Evolutionary conservation across 1,284 basidiomycete genomes (phyloP).

Genomic region (Ceraceosorus guamensis): DNA sequence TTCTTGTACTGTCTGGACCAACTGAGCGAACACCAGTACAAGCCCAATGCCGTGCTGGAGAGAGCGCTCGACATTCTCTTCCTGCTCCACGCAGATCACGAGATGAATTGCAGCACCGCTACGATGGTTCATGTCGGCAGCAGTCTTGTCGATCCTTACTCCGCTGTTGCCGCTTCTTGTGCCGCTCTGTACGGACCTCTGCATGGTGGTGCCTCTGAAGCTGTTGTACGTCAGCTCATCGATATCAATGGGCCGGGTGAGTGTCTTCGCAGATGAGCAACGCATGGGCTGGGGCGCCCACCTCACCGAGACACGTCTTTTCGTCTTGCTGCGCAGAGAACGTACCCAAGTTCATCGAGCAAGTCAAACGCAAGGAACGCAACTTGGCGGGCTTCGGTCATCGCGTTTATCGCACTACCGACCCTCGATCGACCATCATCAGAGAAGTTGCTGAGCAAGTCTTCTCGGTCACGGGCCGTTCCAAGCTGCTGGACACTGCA

Average conservation of each 20-base stretch:
- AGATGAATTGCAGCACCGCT: constrained; percentile 73
- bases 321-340: constrained; percentile 3
- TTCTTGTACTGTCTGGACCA: constrained; percentile 84
- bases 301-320: no score
- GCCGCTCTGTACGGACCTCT: constrained; percentile 58
- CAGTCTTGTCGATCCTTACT: constrained; percentile 77
- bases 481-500: constrained; percentile 73
- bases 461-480: constrained; percentile 59
- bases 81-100: constrained; percentile 72
- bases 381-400: constrained; percentile 80
- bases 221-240: constrained; percentile 6
- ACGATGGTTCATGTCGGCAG: constrained; percentile 71
- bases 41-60: constrained; percentile 70
- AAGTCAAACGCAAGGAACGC: constrained; percentile 74
- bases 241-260: no score
- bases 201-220: constrained; percentile 54
- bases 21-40: constrained; percentile 59
- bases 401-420: constrained; percentile 53
- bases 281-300: no score
- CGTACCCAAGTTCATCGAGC: constrained; percentile 50
- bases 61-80: constrained; percentile 78
- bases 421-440: constrained; percentile 78
- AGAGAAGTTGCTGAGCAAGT: constrained; percentile 79
- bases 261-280: no score
- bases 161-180: constrained; percentile 55